phyloP scores from a whole-genome alignment of 805 yeast species.

The Zygotorulaspora sp. region DNA sequence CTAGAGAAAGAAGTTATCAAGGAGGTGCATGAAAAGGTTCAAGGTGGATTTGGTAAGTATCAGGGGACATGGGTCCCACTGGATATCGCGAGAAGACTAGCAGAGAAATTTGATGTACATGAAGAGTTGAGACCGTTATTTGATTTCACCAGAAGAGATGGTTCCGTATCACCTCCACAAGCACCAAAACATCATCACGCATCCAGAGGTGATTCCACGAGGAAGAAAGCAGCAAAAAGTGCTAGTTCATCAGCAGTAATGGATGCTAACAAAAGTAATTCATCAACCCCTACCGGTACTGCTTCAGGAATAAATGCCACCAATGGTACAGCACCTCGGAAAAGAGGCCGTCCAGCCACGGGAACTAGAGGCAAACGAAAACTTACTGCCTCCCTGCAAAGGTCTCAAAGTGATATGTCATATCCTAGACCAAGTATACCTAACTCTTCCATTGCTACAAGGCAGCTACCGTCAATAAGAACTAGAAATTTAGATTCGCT shows the following conservation, averaged over 20 bases:
- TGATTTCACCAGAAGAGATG: constrained; percentile 50
- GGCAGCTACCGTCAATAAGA: constrained; percentile 23
- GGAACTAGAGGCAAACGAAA: constrained; percentile 21
- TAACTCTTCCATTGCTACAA: constrained; percentile 22
- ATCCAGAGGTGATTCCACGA: constrained; percentile 41
- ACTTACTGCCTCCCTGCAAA: constrained; percentile 20
- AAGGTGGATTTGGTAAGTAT: constrained; percentile 95
- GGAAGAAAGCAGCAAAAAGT: constrained; percentile 29
- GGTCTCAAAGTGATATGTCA: constrained; percentile 31
- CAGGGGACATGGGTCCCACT: constrained; percentile 97
- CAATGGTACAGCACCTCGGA: constrained; percentile 23
- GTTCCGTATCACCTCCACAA: constrained; percentile 51
- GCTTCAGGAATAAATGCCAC: constrained; percentile 7
- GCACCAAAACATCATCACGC: constrained; percentile 68
- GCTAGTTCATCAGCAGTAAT: constrained; percentile 15
- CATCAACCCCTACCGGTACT: constrained; percentile 13
- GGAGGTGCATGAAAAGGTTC: constrained; percentile 87
- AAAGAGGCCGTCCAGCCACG: constrained; percentile 33
- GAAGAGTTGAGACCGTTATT: constrained; percentile 62
- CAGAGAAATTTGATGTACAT: constrained; percentile 59
- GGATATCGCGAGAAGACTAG: constrained; percentile 64
- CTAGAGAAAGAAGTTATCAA: constrained; percentile 89
- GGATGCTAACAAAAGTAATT: constrained; percentile 15
- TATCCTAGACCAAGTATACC: constrained; percentile 29
- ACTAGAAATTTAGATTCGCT: constrained; percentile 11